Evolutionary conservation across 352 stramenopile species (phyloP).

Genomic region (Plasmopara viticola): DNA sequence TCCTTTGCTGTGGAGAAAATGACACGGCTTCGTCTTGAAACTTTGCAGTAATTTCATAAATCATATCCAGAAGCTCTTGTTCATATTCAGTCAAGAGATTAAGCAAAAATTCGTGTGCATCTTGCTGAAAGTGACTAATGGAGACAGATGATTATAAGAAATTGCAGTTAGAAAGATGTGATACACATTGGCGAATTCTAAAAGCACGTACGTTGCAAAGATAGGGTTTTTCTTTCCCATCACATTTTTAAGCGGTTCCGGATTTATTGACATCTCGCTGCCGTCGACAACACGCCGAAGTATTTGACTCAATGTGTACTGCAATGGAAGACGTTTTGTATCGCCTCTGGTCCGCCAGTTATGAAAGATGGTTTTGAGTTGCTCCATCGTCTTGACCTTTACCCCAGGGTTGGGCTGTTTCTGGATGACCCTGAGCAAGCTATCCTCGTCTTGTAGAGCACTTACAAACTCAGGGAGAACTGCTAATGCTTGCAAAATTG

Average conservation of each 20-base stretch:
- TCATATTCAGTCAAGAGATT: slow-evolving; percentile 82
- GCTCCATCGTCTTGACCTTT: slow-evolving; percentile 29
- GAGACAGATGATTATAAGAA: slow-evolving; percentile 3
- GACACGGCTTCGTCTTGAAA: slow-evolving; percentile 19
- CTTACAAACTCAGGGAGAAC: slow-evolving; percentile 60
- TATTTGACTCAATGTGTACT: slow-evolving; percentile 49
- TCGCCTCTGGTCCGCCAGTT: slow-evolving; percentile 45
- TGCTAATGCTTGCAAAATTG: slow-evolving; percentile 83
- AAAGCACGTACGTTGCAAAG: slow-evolving; percentile 67
- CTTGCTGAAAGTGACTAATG: slow-evolving; percentile 72
- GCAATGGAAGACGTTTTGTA: slow-evolving; percentile 45
- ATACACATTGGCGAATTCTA: background rate
- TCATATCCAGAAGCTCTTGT: slow-evolving; percentile 59
- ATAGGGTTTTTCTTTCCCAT: slow-evolving; percentile 74
- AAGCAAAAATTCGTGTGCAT: slow-evolving; percentile 83
- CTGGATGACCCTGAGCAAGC: slow-evolving; percentile 47
- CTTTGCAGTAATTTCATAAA: slow-evolving; percentile 34
- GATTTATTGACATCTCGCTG: slow-evolving; percentile 66
- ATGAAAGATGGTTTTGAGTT: slow-evolving; percentile 42
- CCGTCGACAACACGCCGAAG: slow-evolving; percentile 56
- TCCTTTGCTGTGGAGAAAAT: slow-evolving; percentile 23
- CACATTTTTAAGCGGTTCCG: slow-evolving; percentile 65
- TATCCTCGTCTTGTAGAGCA: slow-evolving; percentile 46
- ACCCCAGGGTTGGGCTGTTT: slow-evolving; percentile 33
- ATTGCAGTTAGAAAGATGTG: slow-evolving; percentile 6